phyloP scores from a whole-genome alignment of 2,329 filamentous ascomycete genomes.

The Fusarium abutilonis region DNA sequence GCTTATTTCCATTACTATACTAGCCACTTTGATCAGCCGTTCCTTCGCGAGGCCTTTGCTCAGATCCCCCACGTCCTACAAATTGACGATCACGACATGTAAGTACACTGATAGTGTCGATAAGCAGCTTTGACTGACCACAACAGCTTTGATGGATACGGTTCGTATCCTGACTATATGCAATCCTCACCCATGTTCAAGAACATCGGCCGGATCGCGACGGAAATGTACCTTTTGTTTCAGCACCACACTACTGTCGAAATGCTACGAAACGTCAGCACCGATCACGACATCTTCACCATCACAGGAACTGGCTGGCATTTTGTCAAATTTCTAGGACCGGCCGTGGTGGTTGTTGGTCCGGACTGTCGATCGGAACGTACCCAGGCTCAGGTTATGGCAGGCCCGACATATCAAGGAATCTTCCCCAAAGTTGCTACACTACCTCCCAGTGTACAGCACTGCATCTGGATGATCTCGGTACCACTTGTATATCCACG shows the following conservation, averaged over 20 bases:
- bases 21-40: constrained; percentile 96
- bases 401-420: constrained; percentile 95
- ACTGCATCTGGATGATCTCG: constrained; percentile 95
- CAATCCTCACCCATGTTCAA: constrained; percentile 98
- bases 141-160: constrained; percentile 90
- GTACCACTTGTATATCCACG: constrained; percentile 92
- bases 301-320: constrained; percentile 98
- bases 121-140: constrained; percentile 24
- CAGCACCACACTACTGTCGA: constrained; percentile 97
- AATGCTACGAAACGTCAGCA: constrained; percentile 86
- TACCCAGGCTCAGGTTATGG: constrained; percentile 90
- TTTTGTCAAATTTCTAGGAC: constrained; percentile 95
- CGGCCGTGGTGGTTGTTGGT: constrained; percentile 87
- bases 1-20: constrained; percentile 99
- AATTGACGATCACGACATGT: constrained; percentile 98
- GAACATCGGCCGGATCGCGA: constrained; percentile 93
- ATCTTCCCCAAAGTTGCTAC: constrained; percentile 95
- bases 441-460: constrained; percentile 90
- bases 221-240: constrained; percentile 98
- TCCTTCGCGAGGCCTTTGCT: constrained; percentile 92
- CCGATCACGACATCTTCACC: constrained; percentile 92
- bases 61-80: constrained; percentile 95
- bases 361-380: constrained; percentile 92
- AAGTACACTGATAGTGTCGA: constrained; percentile 56
- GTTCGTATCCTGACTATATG: constrained; percentile 98